These are phyloP conservation scores for Hibiscus trionum DNA, from an alignment of 345 rosid genomes.

Conservation along the genomic window DNA sequence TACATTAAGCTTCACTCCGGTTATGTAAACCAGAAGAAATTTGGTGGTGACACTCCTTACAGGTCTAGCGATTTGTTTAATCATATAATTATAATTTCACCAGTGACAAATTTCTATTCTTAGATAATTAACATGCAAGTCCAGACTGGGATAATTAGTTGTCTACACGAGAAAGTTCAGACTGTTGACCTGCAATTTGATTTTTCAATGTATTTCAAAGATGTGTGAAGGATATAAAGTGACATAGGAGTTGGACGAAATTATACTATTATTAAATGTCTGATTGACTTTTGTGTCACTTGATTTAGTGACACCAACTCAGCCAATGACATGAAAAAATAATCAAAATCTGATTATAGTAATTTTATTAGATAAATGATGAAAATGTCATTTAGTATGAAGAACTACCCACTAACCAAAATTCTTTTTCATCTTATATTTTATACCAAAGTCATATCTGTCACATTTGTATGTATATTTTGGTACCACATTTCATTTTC, in stretches of 20 bases:
- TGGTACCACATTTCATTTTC: not conserved
- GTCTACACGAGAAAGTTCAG: not conserved
- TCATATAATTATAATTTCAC: not conserved
- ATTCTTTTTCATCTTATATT: not conserved
- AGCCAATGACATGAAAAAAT: too few species aligned
- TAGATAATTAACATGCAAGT: not conserved
- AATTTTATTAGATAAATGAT: too few species aligned
- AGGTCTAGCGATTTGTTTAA: constrained; percentile 36
- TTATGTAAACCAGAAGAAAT: constrained; percentile 91
- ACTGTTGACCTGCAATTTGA: not conserved
- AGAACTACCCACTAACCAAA: too few species aligned
- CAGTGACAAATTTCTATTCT: not conserved
- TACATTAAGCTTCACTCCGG: constrained; percentile 94
- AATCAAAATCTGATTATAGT: too few species aligned
- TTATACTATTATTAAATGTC: too few species aligned
- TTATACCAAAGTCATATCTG: not conserved
- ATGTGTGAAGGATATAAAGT: not conserved
- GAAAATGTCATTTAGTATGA: too few species aligned
- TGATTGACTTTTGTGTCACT: too few species aligned
- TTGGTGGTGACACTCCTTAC: constrained; percentile 98
- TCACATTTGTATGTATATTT: not conserved
- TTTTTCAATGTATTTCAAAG: not conserved
- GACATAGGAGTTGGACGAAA: not conserved
- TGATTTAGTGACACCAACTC: too few species aligned
- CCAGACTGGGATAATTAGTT: not conserved